phyloP scores from a whole-genome alignment of 352 stramenopile species.

The Globisporangium solare region DNA sequence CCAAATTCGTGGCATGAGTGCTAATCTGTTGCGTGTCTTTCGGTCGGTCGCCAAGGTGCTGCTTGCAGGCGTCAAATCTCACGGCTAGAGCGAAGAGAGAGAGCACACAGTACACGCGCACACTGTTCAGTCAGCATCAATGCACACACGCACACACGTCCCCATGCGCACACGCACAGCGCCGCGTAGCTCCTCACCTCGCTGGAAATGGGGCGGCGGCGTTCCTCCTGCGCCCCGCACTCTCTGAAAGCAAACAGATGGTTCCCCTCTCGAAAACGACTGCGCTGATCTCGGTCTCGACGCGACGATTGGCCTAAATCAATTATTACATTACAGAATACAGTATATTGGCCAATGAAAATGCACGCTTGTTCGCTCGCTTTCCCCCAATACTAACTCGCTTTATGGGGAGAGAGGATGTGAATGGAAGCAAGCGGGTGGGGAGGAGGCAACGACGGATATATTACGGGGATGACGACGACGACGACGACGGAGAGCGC shows the following conservation, averaged over 20 bases:
- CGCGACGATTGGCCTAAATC: neutral
- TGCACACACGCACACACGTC: no score
- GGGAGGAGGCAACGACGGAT: neutral
- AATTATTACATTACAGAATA: neutral
- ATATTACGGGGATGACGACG: neutral
- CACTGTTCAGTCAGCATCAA: neutral
- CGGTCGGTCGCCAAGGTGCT: no score
- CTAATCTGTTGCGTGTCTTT: neutral
- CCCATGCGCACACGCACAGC: neutral
- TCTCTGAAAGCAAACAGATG: neutral
- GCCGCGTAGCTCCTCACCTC: no score
- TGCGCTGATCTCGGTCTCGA: neutral
- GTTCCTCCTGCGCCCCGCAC: neutral
- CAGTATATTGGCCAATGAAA: neutral
- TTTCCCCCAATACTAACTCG: neutral
- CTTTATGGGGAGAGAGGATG: no score
- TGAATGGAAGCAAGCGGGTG: no score
- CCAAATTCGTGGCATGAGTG: slow-evolving; percentile 63
- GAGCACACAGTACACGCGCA: no score
- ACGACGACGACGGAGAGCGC: neutral
- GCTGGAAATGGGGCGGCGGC: neutral
- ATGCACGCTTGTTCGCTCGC: neutral
- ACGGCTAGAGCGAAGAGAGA: neutral
- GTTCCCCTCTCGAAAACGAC: neutral
- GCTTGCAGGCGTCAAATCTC: neutral